Conservation (phyloP, 2,329 filamentous ascomycete genomes). For the Fusarium beomiforme region DNA sequence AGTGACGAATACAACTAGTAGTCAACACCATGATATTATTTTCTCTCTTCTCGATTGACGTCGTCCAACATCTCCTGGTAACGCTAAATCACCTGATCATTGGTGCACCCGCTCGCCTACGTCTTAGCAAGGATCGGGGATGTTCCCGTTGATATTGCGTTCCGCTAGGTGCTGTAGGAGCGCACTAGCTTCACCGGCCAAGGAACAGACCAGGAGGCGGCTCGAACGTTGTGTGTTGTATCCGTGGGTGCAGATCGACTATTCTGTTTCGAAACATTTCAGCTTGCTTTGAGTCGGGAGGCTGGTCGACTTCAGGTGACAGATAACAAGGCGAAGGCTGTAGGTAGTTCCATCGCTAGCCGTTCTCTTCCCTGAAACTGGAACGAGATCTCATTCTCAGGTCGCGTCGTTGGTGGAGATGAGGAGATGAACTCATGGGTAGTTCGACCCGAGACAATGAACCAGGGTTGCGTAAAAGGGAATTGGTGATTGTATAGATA, state of each 20-base stretch:
- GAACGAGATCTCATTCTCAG: neutral
- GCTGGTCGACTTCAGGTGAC: neutral
- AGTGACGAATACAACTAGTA: neutral
- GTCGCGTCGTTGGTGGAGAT: slow-evolving; percentile 28
- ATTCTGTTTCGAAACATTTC: slow-evolving; percentile 2
- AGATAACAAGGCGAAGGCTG: neutral
- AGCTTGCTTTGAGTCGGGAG: neutral
- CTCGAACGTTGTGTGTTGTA: slow-evolving; percentile 19
- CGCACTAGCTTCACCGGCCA: slow-evolving; percentile 34
- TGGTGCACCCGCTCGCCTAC: slow-evolving; percentile 34
- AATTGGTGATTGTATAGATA: neutral
- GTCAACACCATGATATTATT: neutral
- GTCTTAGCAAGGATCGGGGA: slow-evolving; percentile 41
- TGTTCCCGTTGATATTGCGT: slow-evolving; percentile 40
- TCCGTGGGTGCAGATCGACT: slow-evolving; percentile 16
- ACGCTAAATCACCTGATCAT: slow-evolving; percentile 45
- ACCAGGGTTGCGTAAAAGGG: neutral
- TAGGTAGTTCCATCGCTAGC: neutral
- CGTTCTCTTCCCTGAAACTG: neutral
- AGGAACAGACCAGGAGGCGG: slow-evolving; percentile 32
- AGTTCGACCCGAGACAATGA: slow-evolving; percentile 7
- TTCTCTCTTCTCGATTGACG: slow-evolving; percentile 10
- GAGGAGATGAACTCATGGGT: slow-evolving; percentile 26
- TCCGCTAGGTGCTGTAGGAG: slow-evolving; percentile 31
- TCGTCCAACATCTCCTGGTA: slow-evolving; percentile 3